phyloP scores from a whole-genome alignment of 805 yeast species.

The Yamadazyma takamatsuzukensis region DNA sequence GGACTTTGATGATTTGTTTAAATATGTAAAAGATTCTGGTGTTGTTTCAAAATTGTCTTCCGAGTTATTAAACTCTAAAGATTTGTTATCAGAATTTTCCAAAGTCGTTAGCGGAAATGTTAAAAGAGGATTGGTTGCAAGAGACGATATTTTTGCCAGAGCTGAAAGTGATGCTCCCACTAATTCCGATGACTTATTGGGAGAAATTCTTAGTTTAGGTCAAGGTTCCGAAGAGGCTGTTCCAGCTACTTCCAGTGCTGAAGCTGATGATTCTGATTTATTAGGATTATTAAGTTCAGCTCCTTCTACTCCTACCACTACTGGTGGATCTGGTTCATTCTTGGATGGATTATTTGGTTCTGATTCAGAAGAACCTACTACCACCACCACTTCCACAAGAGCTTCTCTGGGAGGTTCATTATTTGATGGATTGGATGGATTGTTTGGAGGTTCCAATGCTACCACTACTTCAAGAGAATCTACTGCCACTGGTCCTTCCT shows the following conservation, averaged over 20 bases:
- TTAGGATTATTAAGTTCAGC: too few relatives aligned
- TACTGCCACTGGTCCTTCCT: constrained; percentile 6
- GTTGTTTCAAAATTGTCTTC: constrained; percentile 11
- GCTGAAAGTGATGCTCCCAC: constrained; percentile 2
- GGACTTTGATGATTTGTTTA: constrained; percentile 19
- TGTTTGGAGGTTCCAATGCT: constrained; percentile 10
- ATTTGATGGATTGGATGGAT: constrained; percentile 7
- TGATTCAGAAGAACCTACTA: constrained; percentile 7
- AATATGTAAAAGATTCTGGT: constrained; percentile 24
- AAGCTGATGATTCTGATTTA: constrained; percentile 6
- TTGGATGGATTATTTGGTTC: constrained; percentile 11
- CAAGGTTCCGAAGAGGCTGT: neutral
- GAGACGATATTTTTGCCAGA: constrained; percentile 4
- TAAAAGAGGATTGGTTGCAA: constrained; percentile 11
- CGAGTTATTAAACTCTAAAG: constrained; percentile 10
- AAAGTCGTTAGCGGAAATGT: constrained; percentile 11
- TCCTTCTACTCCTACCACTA: constrained; percentile 2
- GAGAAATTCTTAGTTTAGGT: neutral
- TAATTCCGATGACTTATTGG: too few relatives aligned
- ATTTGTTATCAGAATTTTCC: constrained; percentile 13
- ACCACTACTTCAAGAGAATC: constrained; percentile 8
- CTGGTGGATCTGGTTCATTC: constrained; percentile 7
- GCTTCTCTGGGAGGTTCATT: constrained; percentile 11
- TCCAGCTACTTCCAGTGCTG: too few relatives aligned
- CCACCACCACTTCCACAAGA: constrained; percentile 11